Percentiles rank a stretch among this genome's conserved stretches.
Evolutionary conservation across 495 filamentous ascomycete genomes (phyloP).

Genomic region (Letharia columbiana): DNA sequence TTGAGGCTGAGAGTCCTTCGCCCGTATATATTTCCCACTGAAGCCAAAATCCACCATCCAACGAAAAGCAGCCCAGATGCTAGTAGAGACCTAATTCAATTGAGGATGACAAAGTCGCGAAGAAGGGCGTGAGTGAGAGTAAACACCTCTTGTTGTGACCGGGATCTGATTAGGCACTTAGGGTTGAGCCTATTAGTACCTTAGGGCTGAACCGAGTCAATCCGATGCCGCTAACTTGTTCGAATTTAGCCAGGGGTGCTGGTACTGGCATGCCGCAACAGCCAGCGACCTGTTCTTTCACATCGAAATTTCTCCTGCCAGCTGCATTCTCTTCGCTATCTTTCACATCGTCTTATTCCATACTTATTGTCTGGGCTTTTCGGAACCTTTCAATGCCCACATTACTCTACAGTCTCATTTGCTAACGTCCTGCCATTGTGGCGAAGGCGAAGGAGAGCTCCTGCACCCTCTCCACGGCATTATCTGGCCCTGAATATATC

Average conservation of each 20-base stretch:
- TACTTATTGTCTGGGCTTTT: background rate
- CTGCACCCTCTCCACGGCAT: background rate
- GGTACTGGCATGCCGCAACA: background rate
- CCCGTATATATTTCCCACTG: background rate
- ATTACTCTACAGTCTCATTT: background rate
- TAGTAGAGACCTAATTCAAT: background rate
- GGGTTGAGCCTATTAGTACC: background rate
- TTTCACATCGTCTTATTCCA: background rate
- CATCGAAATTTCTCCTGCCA: background rate
- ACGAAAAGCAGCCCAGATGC: background rate
- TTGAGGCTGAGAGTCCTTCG: background rate
- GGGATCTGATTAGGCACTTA: background rate
- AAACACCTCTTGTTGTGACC: background rate
- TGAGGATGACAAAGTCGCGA: background rate
- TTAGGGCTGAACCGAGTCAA: background rate
- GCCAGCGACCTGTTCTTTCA: background rate
- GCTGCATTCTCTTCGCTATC: background rate
- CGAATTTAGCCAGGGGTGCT: background rate
- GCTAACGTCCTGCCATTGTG: slow-evolving; percentile 3
- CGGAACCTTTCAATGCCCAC: background rate
- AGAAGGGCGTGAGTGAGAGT: background rate
- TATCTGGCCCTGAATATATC: background rate
- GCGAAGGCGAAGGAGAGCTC: background rate
- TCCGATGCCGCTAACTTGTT: background rate
- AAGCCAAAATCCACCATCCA: background rate